phyloP scores from a whole-genome alignment of 805 yeast species.

The Metschnikowia cubensis region DNA sequence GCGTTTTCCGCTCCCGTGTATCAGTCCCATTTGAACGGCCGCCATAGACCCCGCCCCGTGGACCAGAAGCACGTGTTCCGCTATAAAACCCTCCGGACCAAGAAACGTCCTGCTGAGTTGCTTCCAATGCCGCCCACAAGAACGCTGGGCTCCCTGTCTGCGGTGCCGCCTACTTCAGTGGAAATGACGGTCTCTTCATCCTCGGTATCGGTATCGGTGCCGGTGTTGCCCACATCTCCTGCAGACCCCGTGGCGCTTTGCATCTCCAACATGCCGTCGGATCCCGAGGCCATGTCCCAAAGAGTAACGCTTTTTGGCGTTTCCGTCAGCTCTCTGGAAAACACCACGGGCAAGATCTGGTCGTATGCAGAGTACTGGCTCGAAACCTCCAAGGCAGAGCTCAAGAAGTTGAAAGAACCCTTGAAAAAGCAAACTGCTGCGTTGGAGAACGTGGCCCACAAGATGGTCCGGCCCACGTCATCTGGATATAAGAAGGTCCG shows the following conservation, averaged over 20 bases:
- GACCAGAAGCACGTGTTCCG: background rate
- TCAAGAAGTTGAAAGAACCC: slow-evolving; percentile 5
- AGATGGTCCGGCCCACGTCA: background rate
- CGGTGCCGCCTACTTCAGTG: background rate
- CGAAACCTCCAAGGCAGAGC: background rate
- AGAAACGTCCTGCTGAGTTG: background rate
- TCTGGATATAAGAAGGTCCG: slow-evolving; percentile 1
- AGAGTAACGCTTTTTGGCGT: background rate
- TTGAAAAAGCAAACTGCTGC: background rate
- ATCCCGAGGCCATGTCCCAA: background rate
- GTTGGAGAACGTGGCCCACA: slow-evolving; percentile 1
- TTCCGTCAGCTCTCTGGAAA: background rate
- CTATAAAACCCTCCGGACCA: slow-evolving; percentile 1
- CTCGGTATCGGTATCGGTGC: background rate
- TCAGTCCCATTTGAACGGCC: background rate
- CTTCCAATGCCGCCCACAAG: background rate
- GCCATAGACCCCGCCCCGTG: background rate
- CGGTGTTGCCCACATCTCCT: background rate
- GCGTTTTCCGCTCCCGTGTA: background rate
- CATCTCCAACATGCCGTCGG: background rate
- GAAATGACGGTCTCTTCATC: background rate
- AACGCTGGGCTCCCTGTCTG: no score
- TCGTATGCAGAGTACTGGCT: slow-evolving; percentile 2
- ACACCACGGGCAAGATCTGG: background rate
- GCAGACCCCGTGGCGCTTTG: slow-evolving; percentile 2